These are phyloP conservation scores for Vinca major DNA, from an alignment of 305 asterid genomes.

Conservation along the genomic window DNA sequence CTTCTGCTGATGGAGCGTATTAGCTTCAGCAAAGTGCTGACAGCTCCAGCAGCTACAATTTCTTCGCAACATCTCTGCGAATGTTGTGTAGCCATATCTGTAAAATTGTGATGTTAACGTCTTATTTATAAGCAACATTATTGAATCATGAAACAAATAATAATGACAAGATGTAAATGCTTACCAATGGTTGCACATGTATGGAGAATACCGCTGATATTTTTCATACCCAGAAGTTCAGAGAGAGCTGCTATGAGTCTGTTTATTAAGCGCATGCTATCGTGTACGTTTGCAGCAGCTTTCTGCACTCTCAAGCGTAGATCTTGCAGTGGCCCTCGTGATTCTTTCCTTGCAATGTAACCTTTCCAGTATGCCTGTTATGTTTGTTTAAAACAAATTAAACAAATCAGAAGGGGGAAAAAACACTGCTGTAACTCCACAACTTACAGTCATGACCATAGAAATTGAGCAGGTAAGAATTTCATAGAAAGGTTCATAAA, in stretches of 20 bases:
- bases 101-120: slow-evolving; percentile 7
- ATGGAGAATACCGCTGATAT: slow-evolving; percentile 76
- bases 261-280: slow-evolving; percentile 76
- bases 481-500: neutral
- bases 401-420: slow-evolving; percentile 9
- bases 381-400: slow-evolving; percentile 8
- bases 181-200: slow-evolving; percentile 86
- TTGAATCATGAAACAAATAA: neutral
- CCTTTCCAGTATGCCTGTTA: slow-evolving; percentile 89
- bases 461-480: neutral
- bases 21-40: slow-evolving; percentile 53
- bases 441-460: too few relatives aligned
- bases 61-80: slow-evolving; percentile 88
- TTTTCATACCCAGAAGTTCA: slow-evolving; percentile 75
- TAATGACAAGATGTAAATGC: slow-evolving; percentile 6
- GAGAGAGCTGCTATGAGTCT: slow-evolving; percentile 76
- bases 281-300: slow-evolving; percentile 84
- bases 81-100: slow-evolving; percentile 84
- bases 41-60: slow-evolving; percentile 85
- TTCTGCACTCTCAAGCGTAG: slow-evolving; percentile 68
- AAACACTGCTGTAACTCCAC: neutral
- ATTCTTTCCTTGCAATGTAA: slow-evolving; percentile 67
- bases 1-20: slow-evolving; percentile 86
- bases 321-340: slow-evolving; percentile 56
- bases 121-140: neutral